phyloP scores from a whole-genome alignment of 2,329 filamentous ascomycete genomes.

The Juglanconis juglandina region DNA sequence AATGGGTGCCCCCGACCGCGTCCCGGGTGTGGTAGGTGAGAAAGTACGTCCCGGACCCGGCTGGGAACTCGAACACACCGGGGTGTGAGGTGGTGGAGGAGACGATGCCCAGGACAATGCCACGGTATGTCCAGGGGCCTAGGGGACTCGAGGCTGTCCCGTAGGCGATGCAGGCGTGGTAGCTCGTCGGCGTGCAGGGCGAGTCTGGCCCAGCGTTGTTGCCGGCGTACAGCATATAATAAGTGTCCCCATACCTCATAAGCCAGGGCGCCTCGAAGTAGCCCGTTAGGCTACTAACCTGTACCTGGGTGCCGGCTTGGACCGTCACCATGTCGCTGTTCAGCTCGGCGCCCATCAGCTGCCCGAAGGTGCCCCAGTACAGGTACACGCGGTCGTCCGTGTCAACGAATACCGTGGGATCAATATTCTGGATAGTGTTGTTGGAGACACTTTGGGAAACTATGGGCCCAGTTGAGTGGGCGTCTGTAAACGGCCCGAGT shows the following conservation, averaged over 20 bases:
- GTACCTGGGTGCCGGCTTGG: conserved; percentile 20
- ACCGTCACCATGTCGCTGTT: conserved; percentile 35
- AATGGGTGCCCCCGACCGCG: conserved; percentile 31
- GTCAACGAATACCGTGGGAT: conserved; percentile 36
- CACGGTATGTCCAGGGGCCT: conserved; percentile 34
- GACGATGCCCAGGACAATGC: conserved; percentile 32
- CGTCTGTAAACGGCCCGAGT: conserved; percentile 33
- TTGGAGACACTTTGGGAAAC: conserved; percentile 32
- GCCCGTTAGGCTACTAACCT: conserved; percentile 27
- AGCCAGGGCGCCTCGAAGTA: conserved; percentile 39
- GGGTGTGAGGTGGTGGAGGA: conserved; percentile 36
- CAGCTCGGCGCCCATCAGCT: conserved; percentile 33
- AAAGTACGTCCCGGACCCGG: conserved; percentile 27
- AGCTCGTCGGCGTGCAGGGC: conserved; percentile 35
- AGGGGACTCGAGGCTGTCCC: conserved; percentile 32
- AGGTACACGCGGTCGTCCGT: conserved; percentile 33
- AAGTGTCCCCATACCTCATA: conserved; percentile 32
- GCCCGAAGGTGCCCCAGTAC: conserved; percentile 37
- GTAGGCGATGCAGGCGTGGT: conserved; percentile 37
- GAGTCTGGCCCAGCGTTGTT: conserved; percentile 35
- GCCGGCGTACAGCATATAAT: conserved; percentile 38
- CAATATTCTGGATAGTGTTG: conserved; percentile 38
- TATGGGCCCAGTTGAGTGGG: conserved; percentile 32
- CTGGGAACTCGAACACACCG: conserved; percentile 26
- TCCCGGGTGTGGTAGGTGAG: conserved; percentile 36